Conservation (phyloP, 1,139 yeast genomes). For the Protomyces inundatus region DNA sequence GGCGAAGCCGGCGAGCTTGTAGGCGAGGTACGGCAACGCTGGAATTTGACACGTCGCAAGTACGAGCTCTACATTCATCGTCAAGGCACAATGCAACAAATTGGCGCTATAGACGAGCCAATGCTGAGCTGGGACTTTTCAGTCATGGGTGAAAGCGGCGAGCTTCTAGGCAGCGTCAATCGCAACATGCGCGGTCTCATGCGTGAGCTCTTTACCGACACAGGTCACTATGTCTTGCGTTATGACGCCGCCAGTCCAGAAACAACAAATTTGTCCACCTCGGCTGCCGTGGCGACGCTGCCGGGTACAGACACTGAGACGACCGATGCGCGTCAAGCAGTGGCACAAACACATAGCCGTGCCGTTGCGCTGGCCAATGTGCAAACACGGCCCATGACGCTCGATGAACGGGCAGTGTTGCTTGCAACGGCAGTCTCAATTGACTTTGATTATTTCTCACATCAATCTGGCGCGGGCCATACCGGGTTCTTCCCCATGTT, state of each 20-base stretch:
- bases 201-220: conserved; percentile 86
- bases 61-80: conserved; percentile 59
- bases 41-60: conserved; percentile 90
- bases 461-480: conserved; percentile 55
- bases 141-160: conserved; percentile 53
- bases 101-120: conserved; percentile 82
- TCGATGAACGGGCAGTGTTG: conserved; percentile 80
- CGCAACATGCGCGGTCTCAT: conserved; percentile 95
- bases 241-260: conserved; percentile 58
- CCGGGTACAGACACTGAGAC: not conserved
- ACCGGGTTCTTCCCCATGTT: conserved; percentile 1
- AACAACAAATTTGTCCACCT: conserved; percentile 8
- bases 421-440: conserved; percentile 84
- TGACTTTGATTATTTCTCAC: conserved; percentile 89
- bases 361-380: conserved; percentile 24
- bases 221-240: conserved; percentile 81
- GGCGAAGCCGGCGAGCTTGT: conserved; percentile 46
- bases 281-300: conserved; percentile 1
- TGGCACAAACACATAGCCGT: conserved; percentile 38
- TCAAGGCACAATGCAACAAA: conserved; percentile 48
- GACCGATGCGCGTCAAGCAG: conserved; percentile 36
- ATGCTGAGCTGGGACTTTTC: conserved; percentile 84
- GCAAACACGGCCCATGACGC: conserved; percentile 42
- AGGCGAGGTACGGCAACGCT: conserved; percentile 84
- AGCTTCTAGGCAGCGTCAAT: conserved; percentile 69